Base-by-base conservation (phyloP, 371 early-diverging fungal species). In the Batkoa obscura region DNA sequence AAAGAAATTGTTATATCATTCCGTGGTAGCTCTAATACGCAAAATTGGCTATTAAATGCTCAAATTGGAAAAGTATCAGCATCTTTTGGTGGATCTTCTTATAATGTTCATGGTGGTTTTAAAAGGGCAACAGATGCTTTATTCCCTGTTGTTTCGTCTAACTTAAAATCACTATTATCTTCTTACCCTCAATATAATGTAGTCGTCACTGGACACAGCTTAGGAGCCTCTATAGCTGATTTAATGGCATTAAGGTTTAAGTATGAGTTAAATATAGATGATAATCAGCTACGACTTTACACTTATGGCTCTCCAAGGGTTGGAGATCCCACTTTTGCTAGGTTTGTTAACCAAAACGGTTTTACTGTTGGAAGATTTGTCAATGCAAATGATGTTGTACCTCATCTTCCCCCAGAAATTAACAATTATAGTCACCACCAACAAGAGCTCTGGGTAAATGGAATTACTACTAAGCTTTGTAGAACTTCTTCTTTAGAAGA, bases 351-450 rank as follows among this genome's bases (percentile, higher is more conserved):
- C 33, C 39, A 35, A 0, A 55, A 69, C 35, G 60, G 62, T 5
- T 56, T 74, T 43, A 61, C 58, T 1, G 51, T 63, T 8, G 61
- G 57, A 42, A 66, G 76, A 33, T 55, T 70, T 57, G 72, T 74
- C 3, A 71, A 74, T 51, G 59, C 68, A 35, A 61, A 60, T 38
- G 78, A 77, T 58, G 51, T 72, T 47, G 73, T 75, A 12, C 71
- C 74, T 47, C 75, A 75, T 56, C 50, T 75, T 15, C 73, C 76
- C 12, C 73, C 74, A 55, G 59, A 62, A 51, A 37, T 61, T 51
- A 66, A 71, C 10, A 68, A 65, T 4, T 77, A 68, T 52, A 59
- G 58, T 53, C 76, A 77, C 50, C 64, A 67, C 42, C 51, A 65
- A 9, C 56, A 63, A 34, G 75, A 77, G 57, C 57, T 68, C 23